These are phyloP conservation scores for Carex arenaria DNA, from an alignment of 202 grass and related monocot genomes.

Conservation along the genomic window DNA sequence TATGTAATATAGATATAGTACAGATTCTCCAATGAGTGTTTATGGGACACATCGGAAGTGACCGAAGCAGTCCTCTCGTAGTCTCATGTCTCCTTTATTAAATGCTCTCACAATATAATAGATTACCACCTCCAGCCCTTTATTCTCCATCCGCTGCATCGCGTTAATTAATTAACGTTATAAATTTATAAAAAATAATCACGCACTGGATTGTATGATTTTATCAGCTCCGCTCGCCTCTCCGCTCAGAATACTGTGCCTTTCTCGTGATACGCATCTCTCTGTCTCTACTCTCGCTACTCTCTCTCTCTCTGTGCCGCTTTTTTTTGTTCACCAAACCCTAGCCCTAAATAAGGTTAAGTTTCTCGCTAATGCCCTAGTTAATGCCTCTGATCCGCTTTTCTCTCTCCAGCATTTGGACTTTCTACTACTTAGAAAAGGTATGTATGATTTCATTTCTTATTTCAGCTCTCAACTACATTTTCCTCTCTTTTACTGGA, in stretches of 20 bases:
- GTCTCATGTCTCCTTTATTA: background rate
- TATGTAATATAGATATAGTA: background rate
- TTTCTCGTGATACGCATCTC: constrained; percentile 21
- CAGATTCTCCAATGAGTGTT: background rate
- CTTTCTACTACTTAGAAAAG: constrained; percentile 2
- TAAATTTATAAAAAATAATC: background rate
- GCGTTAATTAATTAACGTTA: constrained; percentile 10
- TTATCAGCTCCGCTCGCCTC: constrained; percentile 13
- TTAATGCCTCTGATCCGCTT: constrained; percentile 10
- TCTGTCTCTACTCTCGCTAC: constrained; percentile 16
- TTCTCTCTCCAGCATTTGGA: background rate
- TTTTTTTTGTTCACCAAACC: constrained; percentile 21
- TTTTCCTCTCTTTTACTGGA: background rate
- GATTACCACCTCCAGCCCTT: constrained; percentile 20
- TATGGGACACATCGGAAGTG: background rate
- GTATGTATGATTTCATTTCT: constrained; percentile 8
- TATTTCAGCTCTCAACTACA: background rate
- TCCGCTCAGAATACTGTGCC: constrained; percentile 22
- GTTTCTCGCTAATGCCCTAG: constrained; percentile 9
- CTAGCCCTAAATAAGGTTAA: constrained; percentile 20
- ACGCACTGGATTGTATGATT: constrained; percentile 16
- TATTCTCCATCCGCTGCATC: constrained; percentile 20
- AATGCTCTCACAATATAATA: background rate
- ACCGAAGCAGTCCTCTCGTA: background rate
- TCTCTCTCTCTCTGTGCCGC: constrained; percentile 18